Conservation (phyloP, 2,329 filamentous ascomycete genomes). For the Purpureocillium takamizusanense region DNA sequence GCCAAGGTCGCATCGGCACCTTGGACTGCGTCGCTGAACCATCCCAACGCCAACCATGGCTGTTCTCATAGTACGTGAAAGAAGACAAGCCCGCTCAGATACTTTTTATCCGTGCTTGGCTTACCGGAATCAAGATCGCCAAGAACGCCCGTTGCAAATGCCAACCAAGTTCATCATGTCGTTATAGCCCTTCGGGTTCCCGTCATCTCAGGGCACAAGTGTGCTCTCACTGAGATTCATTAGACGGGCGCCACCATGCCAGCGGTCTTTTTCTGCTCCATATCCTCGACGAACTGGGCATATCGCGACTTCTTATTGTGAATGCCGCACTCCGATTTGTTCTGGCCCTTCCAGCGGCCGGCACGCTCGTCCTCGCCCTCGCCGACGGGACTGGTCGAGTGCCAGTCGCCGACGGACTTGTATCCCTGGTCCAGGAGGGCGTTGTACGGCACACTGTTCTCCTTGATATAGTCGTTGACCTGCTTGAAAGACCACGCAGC, state of each 20-base stretch:
- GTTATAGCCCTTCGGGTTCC: too few relatives aligned
- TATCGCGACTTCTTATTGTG: conserved; percentile 97
- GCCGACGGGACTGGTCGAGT: conserved; percentile 83
- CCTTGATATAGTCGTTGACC: conserved; percentile 78
- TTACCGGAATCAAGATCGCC: conserved; percentile 14
- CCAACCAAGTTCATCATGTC: conserved; percentile 1
- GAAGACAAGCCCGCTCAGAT: neutral
- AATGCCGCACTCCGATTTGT: conserved; percentile 96
- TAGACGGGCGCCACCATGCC: conserved; percentile 17
- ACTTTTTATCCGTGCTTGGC: neutral
- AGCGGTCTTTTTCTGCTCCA: conserved; percentile 52
- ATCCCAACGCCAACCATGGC: neutral
- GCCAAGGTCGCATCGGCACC: too few relatives aligned
- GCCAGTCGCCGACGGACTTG: conserved; percentile 97
- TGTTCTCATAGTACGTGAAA: neutral
- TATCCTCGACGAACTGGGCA: conserved; percentile 69
- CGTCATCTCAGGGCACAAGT: too few relatives aligned
- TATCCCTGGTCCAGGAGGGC: conserved; percentile 86
- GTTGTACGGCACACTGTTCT: conserved; percentile 89
- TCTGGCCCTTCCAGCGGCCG: conserved; percentile 91
- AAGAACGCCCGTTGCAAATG: neutral
- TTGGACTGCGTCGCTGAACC: too few relatives aligned
- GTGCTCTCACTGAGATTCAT: conserved; percentile 3
- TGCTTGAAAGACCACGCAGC: conserved; percentile 90
- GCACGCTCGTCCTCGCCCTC: conserved; percentile 93